Conservation (phyloP, 1,139 yeast species). For the Suhomyces taliae region DNA sequence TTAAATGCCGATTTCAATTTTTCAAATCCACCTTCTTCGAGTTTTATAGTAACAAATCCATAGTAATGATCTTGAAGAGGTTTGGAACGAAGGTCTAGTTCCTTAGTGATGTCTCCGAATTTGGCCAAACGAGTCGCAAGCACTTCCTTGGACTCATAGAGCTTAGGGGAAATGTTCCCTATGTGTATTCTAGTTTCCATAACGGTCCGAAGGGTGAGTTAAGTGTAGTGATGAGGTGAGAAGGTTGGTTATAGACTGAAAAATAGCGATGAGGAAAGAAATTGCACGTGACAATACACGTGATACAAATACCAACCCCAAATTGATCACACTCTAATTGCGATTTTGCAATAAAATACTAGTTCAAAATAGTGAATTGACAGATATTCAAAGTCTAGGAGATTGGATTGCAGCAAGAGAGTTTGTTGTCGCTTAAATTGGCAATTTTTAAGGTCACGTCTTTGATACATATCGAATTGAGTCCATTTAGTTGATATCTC, state of each 20-base stretch:
- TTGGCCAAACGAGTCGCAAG: conserved; percentile 48
- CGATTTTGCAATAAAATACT: too few species aligned
- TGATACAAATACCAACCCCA: background rate
- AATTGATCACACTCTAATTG: too few species aligned
- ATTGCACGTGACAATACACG: background rate
- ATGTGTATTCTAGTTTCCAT: conserved; percentile 54
- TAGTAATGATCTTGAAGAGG: conserved; percentile 52
- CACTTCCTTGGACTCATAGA: conserved; percentile 44
- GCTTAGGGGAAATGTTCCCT: conserved; percentile 60
- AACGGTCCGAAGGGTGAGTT: conserved; percentile 4
- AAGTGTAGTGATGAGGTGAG: background rate
- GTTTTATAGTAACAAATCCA: conserved; percentile 63
- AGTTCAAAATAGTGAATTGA: too few species aligned
- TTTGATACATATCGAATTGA: too few species aligned
- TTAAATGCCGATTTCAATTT: conserved; percentile 58
- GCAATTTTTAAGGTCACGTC: too few species aligned
- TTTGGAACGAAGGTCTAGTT: conserved; percentile 52
- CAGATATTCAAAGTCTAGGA: too few species aligned
- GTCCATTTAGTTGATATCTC: background rate
- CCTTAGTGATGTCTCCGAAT: conserved; percentile 47
- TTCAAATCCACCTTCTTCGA: conserved; percentile 44
- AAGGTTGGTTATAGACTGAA: background rate
- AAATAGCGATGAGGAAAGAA: conserved; percentile 2
- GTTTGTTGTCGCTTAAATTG: too few species aligned
- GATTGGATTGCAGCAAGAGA: too few species aligned